A percentile compares a stretch with the other conserved stretches of the same genome.
Evolutionary conservation across 192 early-diverging fungal genomes (phyloP).

Genomic region (Phycomyces nitens): DNA sequence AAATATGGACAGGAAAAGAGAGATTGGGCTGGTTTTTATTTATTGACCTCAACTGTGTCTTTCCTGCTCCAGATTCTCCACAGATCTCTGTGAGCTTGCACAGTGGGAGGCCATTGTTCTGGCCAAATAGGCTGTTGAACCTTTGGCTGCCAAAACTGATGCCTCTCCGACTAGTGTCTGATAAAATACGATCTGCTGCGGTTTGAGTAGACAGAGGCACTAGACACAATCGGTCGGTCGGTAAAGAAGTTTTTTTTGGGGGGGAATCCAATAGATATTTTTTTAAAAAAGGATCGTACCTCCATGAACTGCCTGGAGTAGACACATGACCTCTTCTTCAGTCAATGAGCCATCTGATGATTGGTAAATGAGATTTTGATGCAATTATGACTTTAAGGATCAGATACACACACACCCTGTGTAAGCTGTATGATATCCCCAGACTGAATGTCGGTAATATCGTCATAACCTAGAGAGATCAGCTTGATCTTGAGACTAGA

Average conservation of each 20-base stretch:
- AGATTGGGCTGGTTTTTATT: background rate
- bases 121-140: background rate
- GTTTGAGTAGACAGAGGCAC: background rate
- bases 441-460: too few relatives aligned
- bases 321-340: background rate
- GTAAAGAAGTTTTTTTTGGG: too few relatives aligned
- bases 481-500: too few relatives aligned
- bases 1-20: background rate
- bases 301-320: background rate
- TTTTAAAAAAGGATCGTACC: background rate
- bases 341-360: background rate
- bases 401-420: background rate
- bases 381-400: background rate
- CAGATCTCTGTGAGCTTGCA: slow-evolving; percentile 8
- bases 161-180: background rate
- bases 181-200: background rate
- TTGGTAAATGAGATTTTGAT: background rate
- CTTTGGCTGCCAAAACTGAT: background rate
- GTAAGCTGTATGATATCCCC: too few relatives aligned
- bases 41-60: slow-evolving; percentile 22
- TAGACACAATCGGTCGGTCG: too few relatives aligned
- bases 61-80: slow-evolving; percentile 21
- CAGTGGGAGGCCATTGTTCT: slow-evolving; percentile 1
- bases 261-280: background rate
- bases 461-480: too few relatives aligned